Evolutionary conservation across 2,329 filamentous ascomycete species (phyloP).

Genomic region (Trichophyton schoenleinii): DNA sequence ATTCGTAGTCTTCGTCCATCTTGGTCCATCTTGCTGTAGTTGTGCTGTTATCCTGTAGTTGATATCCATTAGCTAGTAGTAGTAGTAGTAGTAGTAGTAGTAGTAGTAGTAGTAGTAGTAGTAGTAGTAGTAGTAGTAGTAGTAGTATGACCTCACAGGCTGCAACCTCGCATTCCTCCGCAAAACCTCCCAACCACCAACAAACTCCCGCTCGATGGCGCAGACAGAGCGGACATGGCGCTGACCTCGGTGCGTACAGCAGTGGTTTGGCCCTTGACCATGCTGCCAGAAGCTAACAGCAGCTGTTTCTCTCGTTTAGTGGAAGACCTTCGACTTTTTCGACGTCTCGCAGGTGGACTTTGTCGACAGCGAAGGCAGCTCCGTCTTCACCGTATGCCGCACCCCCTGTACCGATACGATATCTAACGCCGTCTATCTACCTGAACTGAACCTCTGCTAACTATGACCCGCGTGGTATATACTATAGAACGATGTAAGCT

Average conservation of each 20-base stretch:
- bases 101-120: too few species aligned
- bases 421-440: not conserved
- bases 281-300: not conserved
- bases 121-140: too few species aligned
- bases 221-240: slow-evolving; percentile 28
- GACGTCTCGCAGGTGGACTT: slow-evolving; percentile 76
- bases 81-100: too few species aligned
- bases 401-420: not conserved
- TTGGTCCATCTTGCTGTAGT: not conserved
- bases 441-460: not conserved
- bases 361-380: slow-evolving; percentile 64
- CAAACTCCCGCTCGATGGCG: slow-evolving; percentile 19
- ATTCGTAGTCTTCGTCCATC: not conserved
- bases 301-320: slow-evolving; percentile 41
- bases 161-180: not conserved
- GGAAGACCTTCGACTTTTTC: slow-evolving; percentile 99
- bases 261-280: not conserved
- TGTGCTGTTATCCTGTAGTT: not conserved
- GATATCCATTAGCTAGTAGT: not conserved
- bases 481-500: slow-evolving; percentile 56
- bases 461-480: not conserved
- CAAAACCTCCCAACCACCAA: not conserved
- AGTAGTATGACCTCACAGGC: not conserved
- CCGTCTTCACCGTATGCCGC: slow-evolving; percentile 59
- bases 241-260: slow-evolving; percentile 28